phyloP scores from a whole-genome alignment of 805 yeast genomes.

The Cephaloascus fragrans region DNA sequence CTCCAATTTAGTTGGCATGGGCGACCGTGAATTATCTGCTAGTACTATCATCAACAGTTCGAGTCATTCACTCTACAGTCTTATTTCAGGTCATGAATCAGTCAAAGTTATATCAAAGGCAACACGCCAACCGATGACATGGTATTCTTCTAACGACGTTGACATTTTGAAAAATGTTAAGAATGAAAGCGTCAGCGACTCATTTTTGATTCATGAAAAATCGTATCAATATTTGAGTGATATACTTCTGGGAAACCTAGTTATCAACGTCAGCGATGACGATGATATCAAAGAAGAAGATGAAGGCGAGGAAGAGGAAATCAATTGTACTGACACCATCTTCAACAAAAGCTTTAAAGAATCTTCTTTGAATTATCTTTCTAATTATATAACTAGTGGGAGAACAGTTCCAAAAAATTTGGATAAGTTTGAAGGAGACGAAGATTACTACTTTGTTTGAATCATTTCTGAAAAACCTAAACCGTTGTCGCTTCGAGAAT shows the following conservation, averaged over 20 bases:
- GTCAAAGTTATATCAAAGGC: neutral
- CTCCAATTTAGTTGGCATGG: too few relatives aligned
- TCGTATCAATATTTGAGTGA: conserved; percentile 36
- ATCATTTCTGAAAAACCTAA: too few relatives aligned
- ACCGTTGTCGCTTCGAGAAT: too few relatives aligned
- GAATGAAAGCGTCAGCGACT: neutral
- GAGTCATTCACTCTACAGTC: neutral
- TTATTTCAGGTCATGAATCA: neutral
- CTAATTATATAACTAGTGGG: conserved; percentile 17
- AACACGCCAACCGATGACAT: neutral
- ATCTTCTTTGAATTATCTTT: conserved; percentile 25
- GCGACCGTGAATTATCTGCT: neutral
- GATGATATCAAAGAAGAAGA: too few relatives aligned
- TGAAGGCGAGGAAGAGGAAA: neutral
- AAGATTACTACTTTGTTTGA: conserved; percentile 1
- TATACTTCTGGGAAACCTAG: conserved; percentile 14
- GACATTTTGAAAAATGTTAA: neutral
- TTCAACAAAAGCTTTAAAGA: conserved; percentile 12
- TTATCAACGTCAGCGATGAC: conserved; percentile 1
- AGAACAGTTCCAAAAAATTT: conserved; percentile 7
- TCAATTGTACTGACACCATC: conserved; percentile 6
- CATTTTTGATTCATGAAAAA: conserved; percentile 16
- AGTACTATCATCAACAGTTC: conserved; percentile 1
- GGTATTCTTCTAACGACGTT: neutral
- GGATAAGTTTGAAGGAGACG: conserved; percentile 6